phyloP scores from a whole-genome alignment of 805 yeast species.

The Pichia occidentalis region DNA sequence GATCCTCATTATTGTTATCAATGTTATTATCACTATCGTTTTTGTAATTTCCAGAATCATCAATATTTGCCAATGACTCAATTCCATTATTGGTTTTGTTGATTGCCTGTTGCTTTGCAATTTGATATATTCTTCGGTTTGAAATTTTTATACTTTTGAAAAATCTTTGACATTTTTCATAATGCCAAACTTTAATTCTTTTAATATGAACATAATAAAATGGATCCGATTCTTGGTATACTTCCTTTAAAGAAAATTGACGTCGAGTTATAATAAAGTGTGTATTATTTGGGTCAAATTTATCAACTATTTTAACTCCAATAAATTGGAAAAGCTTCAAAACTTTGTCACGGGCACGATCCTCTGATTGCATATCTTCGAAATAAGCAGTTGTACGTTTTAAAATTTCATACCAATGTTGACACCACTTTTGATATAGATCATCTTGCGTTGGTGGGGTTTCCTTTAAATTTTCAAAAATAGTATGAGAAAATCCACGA shows the following conservation, averaged over 20 bases:
- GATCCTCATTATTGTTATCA: background rate
- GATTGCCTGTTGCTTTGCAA: slow-evolving; percentile 15
- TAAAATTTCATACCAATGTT: slow-evolving; percentile 45
- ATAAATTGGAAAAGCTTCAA: slow-evolving; percentile 38
- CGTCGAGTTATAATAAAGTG: slow-evolving; percentile 46
- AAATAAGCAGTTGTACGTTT: slow-evolving; percentile 41
- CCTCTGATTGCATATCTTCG: slow-evolving; percentile 36
- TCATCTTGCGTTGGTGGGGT: slow-evolving; percentile 31
- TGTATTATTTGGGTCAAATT: slow-evolving; percentile 37
- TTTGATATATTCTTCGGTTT: slow-evolving; percentile 31
- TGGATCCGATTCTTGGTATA: slow-evolving; percentile 39
- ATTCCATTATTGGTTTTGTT: slow-evolving; percentile 8
- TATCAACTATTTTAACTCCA: slow-evolving; percentile 40
- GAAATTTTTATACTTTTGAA: slow-evolving; percentile 43
- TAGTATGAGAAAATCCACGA: slow-evolving; percentile 15
- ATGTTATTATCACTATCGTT: background rate
- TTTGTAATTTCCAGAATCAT: background rate
- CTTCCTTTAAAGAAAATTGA: slow-evolving; percentile 31
- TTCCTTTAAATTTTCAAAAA: slow-evolving; percentile 31
- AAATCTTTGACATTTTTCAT: slow-evolving; percentile 49
- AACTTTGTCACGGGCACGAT: slow-evolving; percentile 36
- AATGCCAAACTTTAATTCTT: slow-evolving; percentile 54
- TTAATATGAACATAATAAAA: slow-evolving; percentile 39
- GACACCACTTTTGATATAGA: slow-evolving; percentile 44
- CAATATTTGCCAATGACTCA: slow-evolving; percentile 1